Evolutionary conservation across 2,329 filamentous ascomycete genomes (phyloP).

Genomic region (Colletotrichum horii): DNA sequence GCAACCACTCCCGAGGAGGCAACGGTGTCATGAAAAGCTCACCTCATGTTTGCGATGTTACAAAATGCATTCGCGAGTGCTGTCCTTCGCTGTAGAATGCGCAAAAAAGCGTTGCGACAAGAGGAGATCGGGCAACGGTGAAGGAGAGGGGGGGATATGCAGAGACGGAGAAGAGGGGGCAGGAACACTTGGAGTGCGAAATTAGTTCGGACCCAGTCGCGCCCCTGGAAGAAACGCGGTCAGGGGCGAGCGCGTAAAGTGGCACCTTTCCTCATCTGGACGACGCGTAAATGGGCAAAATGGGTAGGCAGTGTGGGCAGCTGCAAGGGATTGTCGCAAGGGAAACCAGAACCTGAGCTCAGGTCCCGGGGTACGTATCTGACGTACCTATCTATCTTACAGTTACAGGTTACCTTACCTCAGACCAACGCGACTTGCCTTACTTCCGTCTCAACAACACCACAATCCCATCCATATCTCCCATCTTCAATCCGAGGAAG

Average conservation of each 20-base stretch:
- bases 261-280: constrained; percentile 36
- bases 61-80: not conserved
- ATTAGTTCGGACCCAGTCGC: constrained; percentile 18
- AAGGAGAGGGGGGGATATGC: not conserved
- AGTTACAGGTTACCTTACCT: not conserved
- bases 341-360: not conserved
- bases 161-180: constrained; percentile 9
- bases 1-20: not conserved
- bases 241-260: constrained; percentile 47
- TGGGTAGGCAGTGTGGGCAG: constrained; percentile 15
- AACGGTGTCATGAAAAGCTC: not conserved
- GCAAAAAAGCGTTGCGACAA: not conserved
- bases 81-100: not conserved
- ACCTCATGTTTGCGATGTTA: constrained; percentile 35
- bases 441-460: not conserved
- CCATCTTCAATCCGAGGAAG: not conserved
- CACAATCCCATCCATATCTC: not conserved
- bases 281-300: constrained; percentile 28
- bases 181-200: constrained; percentile 1
- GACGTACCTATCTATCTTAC: not conserved
- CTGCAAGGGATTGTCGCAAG: not conserved
- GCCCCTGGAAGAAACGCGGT: constrained; percentile 12
- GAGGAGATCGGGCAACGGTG: not conserved
- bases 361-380: constrained; percentile 5
- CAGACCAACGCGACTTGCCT: not conserved